These are phyloP conservation scores for Lolium rigidum DNA, from an alignment of 176 grass and related monocot species.

Conservation along the genomic window DNA sequence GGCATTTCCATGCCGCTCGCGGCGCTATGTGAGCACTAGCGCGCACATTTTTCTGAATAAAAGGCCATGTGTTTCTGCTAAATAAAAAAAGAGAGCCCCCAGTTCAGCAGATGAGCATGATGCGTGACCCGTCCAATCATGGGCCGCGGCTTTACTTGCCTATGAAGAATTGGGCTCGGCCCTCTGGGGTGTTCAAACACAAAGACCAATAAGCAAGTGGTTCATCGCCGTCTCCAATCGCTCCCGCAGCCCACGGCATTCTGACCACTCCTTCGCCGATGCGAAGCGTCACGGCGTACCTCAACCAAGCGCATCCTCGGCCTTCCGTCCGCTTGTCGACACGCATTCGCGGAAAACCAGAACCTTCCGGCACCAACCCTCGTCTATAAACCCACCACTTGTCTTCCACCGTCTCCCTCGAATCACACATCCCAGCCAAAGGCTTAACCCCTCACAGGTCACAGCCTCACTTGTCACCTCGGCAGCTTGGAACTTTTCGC, in stretches of 20 bases:
- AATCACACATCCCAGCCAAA: neutral
- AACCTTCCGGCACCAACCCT: conserved; percentile 27
- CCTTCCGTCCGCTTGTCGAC: neutral
- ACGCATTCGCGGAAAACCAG: conserved; percentile 34
- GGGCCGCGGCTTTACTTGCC: neutral
- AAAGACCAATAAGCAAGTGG: neutral
- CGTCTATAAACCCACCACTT: conserved; percentile 28
- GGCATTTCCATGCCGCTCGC: no score
- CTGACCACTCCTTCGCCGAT: neutral
- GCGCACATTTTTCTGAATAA: no score
- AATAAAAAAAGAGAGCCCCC: no score
- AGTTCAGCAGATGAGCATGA: neutral
- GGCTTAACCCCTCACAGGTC: neutral
- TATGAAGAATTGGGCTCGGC: neutral
- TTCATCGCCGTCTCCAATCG: no score
- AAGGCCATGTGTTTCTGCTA: no score
- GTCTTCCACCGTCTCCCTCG: neutral
- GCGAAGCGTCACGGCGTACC: neutral
- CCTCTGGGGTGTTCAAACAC: neutral
- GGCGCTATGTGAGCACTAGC: no score
- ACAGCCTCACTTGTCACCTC: neutral
- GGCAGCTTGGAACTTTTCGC: neutral
- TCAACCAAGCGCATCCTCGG: conserved; percentile 19
- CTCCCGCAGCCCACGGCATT: neutral
- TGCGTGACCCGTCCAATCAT: neutral